phyloP scores from a whole-genome alignment of 345 rosid species.

The Mangifera indica region DNA sequence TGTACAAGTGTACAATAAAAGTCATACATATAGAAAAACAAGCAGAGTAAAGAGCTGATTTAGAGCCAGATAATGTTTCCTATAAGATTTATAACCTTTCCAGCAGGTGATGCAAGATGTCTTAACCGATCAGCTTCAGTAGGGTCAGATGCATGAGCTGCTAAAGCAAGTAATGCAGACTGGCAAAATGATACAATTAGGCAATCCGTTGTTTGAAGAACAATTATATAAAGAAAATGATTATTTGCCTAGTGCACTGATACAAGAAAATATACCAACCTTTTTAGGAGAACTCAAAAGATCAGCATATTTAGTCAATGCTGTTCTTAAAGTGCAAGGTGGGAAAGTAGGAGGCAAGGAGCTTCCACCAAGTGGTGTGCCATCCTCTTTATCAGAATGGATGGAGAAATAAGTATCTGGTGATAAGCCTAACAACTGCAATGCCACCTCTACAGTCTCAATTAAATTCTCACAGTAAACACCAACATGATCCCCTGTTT shows the following conservation, averaged over 20 bases:
- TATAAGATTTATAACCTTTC: conserved; percentile 58
- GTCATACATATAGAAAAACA: conserved; percentile 8
- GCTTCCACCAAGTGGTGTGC: conserved; percentile 73
- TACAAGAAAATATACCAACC: conserved; percentile 44
- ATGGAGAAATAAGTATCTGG: conserved; percentile 81
- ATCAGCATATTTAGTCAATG: conserved; percentile 81
- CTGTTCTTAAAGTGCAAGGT: conserved; percentile 76
- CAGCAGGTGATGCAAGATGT: conserved; percentile 86
- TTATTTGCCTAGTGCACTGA: neutral
- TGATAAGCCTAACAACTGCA: conserved; percentile 65
- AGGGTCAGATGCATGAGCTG: conserved; percentile 93
- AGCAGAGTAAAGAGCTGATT: neutral
- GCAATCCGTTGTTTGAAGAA: conserved; percentile 10
- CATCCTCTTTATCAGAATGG: conserved; percentile 86
- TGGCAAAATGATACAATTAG: conserved; percentile 31
- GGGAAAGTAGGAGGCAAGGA: conserved; percentile 90
- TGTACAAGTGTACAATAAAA: conserved; percentile 25
- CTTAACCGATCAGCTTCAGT: conserved; percentile 77
- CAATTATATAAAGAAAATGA: neutral
- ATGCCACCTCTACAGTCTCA: conserved; percentile 90
- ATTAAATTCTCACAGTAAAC: conserved; percentile 70
- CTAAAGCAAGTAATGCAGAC: conserved; percentile 87
- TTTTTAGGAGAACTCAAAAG: conserved; percentile 84
- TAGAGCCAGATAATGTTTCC: neutral
- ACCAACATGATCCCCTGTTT: conserved; percentile 98